Evolutionary conservation across 2,329 filamentous ascomycete genomes (phyloP).

Genomic region (Venturia effusa): DNA sequence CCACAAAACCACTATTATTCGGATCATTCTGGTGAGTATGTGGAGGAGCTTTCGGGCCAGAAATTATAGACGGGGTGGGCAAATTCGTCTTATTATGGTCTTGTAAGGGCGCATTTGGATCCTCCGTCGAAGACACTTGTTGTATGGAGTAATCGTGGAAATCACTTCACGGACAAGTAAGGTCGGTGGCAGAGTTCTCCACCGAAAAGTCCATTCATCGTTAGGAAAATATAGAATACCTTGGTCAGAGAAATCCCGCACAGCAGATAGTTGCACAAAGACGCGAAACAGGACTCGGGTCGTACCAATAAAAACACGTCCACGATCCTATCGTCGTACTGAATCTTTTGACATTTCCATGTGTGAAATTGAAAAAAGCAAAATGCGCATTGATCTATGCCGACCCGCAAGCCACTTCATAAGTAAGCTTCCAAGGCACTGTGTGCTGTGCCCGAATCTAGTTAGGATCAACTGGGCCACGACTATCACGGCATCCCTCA

Average conservation of each 20-base stretch:
- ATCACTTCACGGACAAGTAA: background rate
- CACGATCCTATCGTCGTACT: background rate
- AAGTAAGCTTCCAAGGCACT: background rate
- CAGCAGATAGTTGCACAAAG: background rate
- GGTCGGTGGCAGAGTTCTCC: background rate
- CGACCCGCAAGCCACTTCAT: no score
- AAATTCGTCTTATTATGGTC: background rate
- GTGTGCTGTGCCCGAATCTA: background rate
- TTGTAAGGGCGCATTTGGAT: background rate
- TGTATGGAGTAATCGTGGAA: background rate
- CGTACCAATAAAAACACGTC: background rate
- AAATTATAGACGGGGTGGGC: background rate
- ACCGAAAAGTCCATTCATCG: background rate
- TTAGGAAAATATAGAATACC: no score
- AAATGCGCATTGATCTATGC: background rate
- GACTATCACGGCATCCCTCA: background rate
- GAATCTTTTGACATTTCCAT: background rate
- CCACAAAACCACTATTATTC: conserved; percentile 64
- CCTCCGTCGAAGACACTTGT: no score
- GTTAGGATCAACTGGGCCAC: background rate
- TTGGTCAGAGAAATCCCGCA: background rate
- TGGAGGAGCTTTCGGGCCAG: conserved; percentile 24
- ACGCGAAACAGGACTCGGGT: background rate
- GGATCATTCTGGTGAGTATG: conserved; percentile 10
- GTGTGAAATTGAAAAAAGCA: background rate